These are phyloP conservation scores for Malania oleifera DNA, from an alignment of 164 flowering plant species.

Conservation along the genomic window DNA sequence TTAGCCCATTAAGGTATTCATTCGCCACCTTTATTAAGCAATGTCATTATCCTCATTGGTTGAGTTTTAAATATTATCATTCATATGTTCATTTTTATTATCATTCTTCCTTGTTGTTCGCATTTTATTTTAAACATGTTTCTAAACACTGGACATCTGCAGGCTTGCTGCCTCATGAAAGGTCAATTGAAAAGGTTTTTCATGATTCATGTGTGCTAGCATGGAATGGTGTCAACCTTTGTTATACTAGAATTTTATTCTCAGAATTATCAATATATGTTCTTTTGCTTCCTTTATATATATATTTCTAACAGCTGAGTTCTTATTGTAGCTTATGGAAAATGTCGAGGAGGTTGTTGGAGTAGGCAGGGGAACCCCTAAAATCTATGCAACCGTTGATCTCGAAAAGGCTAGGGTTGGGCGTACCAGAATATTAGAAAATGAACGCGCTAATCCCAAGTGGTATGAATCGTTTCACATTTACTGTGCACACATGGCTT, in stretches of 20 bases:
- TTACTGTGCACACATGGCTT: conserved; percentile 70
- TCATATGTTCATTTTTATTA: too few species aligned
- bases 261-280: conserved; percentile 1
- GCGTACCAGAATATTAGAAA: conserved; percentile 48
- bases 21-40: too few species aligned
- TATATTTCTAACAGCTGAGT: not conserved
- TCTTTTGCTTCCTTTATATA: not conserved
- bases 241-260: conserved; percentile 2
- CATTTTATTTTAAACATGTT: too few species aligned
- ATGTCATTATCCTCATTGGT: too few species aligned
- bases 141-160: too few species aligned
- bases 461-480: conserved; percentile 83
- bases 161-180: too few species aligned
- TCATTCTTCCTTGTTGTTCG: too few species aligned
- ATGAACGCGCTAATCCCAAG: conserved; percentile 44
- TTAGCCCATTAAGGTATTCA: too few species aligned
- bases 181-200: too few species aligned
- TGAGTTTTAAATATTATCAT: too few species aligned
- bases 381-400: conserved; percentile 73
- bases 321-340: conserved; percentile 37
- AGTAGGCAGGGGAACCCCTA: conserved; percentile 47
- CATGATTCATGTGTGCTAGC: too few species aligned
- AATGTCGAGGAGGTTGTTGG: conserved; percentile 60
- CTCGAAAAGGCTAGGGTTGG: conserved; percentile 69
- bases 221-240: conserved; percentile 1